Evolutionary conservation across 2,329 filamentous ascomycete species (phyloP).

Genomic region (Emericellopsis atlantica): DNA sequence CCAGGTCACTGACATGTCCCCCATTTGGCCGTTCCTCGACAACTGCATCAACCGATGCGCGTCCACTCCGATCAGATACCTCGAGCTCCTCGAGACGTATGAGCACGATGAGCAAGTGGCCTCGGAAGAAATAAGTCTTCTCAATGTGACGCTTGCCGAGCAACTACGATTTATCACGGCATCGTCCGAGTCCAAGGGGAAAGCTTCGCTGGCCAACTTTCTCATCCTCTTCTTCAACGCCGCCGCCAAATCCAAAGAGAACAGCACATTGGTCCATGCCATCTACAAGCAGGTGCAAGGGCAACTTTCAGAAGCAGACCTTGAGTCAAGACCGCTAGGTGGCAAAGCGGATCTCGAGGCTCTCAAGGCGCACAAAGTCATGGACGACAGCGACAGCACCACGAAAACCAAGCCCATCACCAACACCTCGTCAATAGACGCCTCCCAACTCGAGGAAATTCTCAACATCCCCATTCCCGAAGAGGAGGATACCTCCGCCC

Average conservation of each 20-base stretch:
- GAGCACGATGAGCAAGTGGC: slow-evolving; percentile 14
- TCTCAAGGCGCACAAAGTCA: slow-evolving; percentile 3
- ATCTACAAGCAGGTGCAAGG: slow-evolving; percentile 17
- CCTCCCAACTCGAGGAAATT: slow-evolving; percentile 34
- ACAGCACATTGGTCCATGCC: slow-evolving; percentile 10
- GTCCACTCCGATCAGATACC: slow-evolving; percentile 68
- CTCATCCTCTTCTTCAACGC: slow-evolving; percentile 43
- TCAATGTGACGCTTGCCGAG: slow-evolving; percentile 60
- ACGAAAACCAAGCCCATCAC: background rate
- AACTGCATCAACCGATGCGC: slow-evolving; percentile 69
- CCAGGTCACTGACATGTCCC: slow-evolving; percentile 15
- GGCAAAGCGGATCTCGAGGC: slow-evolving; percentile 6
- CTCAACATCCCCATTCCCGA: slow-evolving; percentile 33
- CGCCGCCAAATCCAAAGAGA: slow-evolving; percentile 37
- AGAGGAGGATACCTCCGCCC: slow-evolving; percentile 36
- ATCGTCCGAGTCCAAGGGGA: slow-evolving; percentile 26
- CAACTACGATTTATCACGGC: slow-evolving; percentile 61
- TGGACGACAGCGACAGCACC: background rate
- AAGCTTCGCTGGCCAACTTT: slow-evolving; percentile 40
- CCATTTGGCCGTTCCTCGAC: slow-evolving; percentile 62
- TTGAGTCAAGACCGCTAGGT: slow-evolving; percentile 10
- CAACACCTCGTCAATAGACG: slow-evolving; percentile 12
- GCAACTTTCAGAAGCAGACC: slow-evolving; percentile 12
- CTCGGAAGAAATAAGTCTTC: slow-evolving; percentile 18
- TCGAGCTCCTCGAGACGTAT: slow-evolving; percentile 42